Conservation (phyloP, 352 stramenopile genomes). For the Pseudoperonospora humuli region DNA sequence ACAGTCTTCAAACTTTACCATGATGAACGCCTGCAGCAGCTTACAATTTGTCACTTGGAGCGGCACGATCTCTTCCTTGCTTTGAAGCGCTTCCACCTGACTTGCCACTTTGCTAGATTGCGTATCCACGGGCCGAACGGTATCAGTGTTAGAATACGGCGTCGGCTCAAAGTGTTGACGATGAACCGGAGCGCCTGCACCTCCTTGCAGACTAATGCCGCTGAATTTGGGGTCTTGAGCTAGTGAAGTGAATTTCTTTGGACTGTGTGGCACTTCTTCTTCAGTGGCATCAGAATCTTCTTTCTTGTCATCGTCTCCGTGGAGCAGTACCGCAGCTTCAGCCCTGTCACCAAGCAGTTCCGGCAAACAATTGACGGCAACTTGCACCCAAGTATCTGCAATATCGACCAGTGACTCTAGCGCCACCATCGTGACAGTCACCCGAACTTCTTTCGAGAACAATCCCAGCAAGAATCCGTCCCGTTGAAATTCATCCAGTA, state of each 20-base stretch:
- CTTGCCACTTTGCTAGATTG: slow-evolving; percentile 10
- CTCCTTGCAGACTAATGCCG: slow-evolving; percentile 38
- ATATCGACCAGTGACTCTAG: slow-evolving; percentile 62
- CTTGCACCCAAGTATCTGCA: slow-evolving; percentile 49
- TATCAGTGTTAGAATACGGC: slow-evolving; percentile 22
- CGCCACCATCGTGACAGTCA: slow-evolving; percentile 52
- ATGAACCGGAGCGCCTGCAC: slow-evolving; percentile 5
- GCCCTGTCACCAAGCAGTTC: slow-evolving; percentile 26
- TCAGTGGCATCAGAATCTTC: neutral
- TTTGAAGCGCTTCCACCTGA: too few species aligned
- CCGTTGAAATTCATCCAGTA: slow-evolving; percentile 37
- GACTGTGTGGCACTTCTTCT: slow-evolving; percentile 31
- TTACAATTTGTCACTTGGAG: too few species aligned
- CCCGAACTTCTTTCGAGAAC: slow-evolving; percentile 41
- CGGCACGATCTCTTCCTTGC: too few species aligned
- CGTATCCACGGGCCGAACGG: slow-evolving; percentile 8
- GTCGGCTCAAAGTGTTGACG: slow-evolving; percentile 17
- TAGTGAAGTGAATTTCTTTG: slow-evolving; percentile 58
- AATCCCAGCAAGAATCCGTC: slow-evolving; percentile 55
- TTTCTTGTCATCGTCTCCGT: slow-evolving; percentile 16
- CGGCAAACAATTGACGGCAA: slow-evolving; percentile 36
- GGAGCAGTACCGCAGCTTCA: slow-evolving; percentile 6
- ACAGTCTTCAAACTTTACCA: too few species aligned
- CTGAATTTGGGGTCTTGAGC: slow-evolving; percentile 67
- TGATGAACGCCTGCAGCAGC: too few species aligned